Base-by-base conservation (phyloP, 129 eudicot genomes). In the Solidago caesia region DNA sequence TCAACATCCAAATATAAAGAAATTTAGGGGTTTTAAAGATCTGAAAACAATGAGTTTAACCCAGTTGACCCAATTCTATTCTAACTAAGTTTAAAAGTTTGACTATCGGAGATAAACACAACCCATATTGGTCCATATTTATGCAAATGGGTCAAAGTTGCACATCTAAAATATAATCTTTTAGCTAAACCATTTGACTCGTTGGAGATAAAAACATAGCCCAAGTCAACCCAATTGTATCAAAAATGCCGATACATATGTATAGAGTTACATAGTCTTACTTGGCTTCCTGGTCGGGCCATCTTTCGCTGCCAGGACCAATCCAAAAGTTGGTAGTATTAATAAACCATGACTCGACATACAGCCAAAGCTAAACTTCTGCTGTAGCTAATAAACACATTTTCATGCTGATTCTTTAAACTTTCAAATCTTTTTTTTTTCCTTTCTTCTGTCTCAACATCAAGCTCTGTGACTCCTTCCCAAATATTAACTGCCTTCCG, bases 341-440 rank as follows among this genome's bases (percentile, higher is more conserved):
- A 44, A 78, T 85, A 68, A 85, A 85, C 89, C 89, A 79, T 4
- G 89, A 85, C 63, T 85, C 87, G 44, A 82, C 21, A 39, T 86
- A 86, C 76, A 49, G 43, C 27, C 47, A 86, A 74, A 11, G 87
- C 90, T 7, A 39, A 2, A 77, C 11, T 86, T 86, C 87, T 10
- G 87, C 83, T 2, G 90, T 39, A 80, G 85, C 77, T 6, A 82
- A 72, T 82, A 86, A 16, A 83, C 68, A 68, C 75, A 82, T 79
- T 82, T 86, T 87, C 90, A 86, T 45, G 85, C 85, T 0, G 87
- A 79, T 72, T 86, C 90, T 49, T 86, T 80, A 77, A 86, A 86
- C 66, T 86, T 86, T 8, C 58, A 43, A 59, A 83, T 72, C 59
- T 21, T 21, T 77, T 85, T 64, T 82, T 86, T 12, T 27, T 77